phyloP scores from a whole-genome alignment of 768 basidiomycete genomes.

The Boletellus ananiceps region DNA sequence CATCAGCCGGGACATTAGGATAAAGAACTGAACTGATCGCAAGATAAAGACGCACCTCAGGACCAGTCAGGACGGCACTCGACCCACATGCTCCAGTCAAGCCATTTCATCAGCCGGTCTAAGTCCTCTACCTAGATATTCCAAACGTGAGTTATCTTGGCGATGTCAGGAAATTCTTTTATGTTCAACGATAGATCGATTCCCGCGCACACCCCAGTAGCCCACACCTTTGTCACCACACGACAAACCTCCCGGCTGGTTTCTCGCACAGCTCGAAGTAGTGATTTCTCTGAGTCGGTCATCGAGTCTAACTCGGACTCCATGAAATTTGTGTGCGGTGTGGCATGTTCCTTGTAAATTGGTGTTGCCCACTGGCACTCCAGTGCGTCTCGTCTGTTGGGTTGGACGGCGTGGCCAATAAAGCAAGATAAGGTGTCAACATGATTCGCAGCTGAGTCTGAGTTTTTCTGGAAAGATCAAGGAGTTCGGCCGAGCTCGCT shows the following conservation, averaged over 20 bases:
- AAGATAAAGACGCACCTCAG: conserved; percentile 35
- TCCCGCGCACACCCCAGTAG: conserved; percentile 29
- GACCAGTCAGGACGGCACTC: conserved; percentile 42
- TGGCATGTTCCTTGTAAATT: conserved; percentile 28
- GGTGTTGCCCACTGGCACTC: conserved; percentile 27
- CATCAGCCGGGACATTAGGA: neutral
- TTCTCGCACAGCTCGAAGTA: conserved; percentile 28
- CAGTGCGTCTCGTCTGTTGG: neutral
- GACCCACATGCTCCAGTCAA: conserved; percentile 51
- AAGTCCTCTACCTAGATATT: conserved; percentile 34
- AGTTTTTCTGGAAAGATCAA: conserved; percentile 8
- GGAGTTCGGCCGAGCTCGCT: neutral
- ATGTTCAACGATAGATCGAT: conserved; percentile 12
- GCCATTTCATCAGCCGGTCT: conserved; percentile 41
- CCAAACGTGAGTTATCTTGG: conserved; percentile 10
- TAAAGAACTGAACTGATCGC: neutral
- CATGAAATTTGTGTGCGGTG: conserved; percentile 20
- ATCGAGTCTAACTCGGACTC: conserved; percentile 7
- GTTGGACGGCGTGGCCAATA: conserved; percentile 7
- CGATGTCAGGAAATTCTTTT: neutral
- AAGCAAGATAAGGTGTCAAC: conserved; percentile 29
- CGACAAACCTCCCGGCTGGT: conserved; percentile 45
- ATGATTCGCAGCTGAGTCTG: conserved; percentile 25
- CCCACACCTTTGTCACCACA: conserved; percentile 44
- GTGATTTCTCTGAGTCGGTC: conserved; percentile 27